Evolutionary conservation across 2,329 filamentous ascomycete genomes (phyloP).

Genomic region (Arthrobotrys entomopaga): DNA sequence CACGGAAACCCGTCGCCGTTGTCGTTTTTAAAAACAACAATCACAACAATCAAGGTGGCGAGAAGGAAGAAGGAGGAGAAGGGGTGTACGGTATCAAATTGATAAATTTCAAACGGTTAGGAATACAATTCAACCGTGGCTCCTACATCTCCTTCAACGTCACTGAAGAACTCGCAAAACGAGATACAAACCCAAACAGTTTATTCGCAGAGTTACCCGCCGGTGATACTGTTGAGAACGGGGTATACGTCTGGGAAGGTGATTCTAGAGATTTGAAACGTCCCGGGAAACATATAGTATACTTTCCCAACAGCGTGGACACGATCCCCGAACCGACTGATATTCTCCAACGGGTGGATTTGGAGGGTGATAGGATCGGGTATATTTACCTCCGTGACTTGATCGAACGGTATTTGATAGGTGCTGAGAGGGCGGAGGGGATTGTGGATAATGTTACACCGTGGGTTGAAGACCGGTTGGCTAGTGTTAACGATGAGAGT

Average conservation of each 20-base stretch:
- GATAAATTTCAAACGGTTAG: conserved; percentile 10
- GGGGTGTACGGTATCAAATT: conserved; percentile 1
- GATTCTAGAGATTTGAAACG: not conserved
- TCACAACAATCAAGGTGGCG: not conserved
- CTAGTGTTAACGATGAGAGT: not conserved
- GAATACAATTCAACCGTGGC: conserved; percentile 12
- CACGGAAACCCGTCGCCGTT: not conserved
- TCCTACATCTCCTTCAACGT: not conserved
- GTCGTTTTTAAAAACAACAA: not conserved
- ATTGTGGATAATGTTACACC: conserved; percentile 14
- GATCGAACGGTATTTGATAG: conserved; percentile 3
- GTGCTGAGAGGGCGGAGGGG: not conserved
- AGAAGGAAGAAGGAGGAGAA: too few relatives aligned
- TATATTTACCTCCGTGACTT: conserved; percentile 21
- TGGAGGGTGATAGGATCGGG: not conserved
- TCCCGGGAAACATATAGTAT: not conserved
- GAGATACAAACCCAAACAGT: not conserved
- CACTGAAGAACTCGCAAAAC: conserved; percentile 3
- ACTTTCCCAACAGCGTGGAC: conserved; percentile 1
- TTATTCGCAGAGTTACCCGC: conserved; percentile 1
- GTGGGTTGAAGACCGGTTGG: conserved; percentile 2
- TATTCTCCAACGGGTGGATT: not conserved
- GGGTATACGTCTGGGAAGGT: conserved; percentile 19
- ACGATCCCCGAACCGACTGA: not conserved
- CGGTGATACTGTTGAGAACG: not conserved